Evolutionary conservation across 2,329 filamentous ascomycete genomes (phyloP).

Genomic region (Penicillium sp.): DNA sequence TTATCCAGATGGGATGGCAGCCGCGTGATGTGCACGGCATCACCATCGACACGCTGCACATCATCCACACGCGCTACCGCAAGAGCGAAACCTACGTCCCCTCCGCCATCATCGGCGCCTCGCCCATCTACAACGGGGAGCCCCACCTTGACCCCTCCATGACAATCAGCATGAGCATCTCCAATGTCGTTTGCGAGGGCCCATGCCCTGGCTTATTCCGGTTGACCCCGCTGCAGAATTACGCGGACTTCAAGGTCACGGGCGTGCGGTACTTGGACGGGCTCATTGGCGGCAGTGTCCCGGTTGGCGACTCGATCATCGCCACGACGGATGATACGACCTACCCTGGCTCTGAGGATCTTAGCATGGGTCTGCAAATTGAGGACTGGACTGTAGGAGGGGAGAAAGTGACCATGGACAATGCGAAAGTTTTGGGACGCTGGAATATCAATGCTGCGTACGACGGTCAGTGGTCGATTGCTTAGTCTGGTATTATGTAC

Average conservation of each 20-base stretch:
- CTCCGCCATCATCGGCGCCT: not conserved
- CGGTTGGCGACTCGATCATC: constrained; percentile 6
- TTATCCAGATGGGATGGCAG: not conserved
- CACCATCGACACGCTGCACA: not conserved
- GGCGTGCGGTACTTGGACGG: not conserved
- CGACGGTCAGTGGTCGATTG: not conserved
- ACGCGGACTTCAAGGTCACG: not conserved
- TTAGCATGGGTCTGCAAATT: not conserved
- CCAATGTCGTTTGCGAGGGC: not conserved
- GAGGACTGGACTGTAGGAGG: not conserved
- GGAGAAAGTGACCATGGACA: not conserved
- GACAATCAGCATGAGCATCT: not conserved
- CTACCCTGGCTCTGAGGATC: not conserved
- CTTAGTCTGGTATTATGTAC: not conserved
- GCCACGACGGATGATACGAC: constrained; percentile 2
- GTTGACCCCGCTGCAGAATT: not conserved
- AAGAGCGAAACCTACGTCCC: not conserved
- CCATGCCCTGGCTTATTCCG: not conserved
- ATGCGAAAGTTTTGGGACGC: not conserved
- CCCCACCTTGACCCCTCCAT: not conserved
- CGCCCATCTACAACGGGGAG: not conserved
- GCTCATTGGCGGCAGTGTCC: not conserved
- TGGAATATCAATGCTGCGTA: not conserved
- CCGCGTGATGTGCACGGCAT: not conserved
- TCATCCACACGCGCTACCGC: not conserved